Percentiles rank a stretch among this genome's conserved stretches.
Evolutionary conservation across 2,329 filamentous ascomycete species (phyloP).

Genomic region (Trichophyton rubrum): DNA sequence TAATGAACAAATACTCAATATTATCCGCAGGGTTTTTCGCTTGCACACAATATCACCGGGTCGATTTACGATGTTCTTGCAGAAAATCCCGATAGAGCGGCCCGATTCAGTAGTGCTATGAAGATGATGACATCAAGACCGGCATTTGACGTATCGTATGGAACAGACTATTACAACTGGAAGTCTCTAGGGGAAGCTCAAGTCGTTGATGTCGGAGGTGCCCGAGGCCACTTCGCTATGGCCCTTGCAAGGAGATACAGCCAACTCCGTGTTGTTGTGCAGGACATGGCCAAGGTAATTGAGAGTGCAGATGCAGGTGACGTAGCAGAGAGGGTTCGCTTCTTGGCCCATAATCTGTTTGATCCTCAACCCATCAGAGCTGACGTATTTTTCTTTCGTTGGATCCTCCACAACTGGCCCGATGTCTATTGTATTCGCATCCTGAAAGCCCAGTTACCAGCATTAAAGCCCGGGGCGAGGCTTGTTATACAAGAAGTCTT

Average conservation of each 20-base stretch:
- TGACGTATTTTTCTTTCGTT: slow-evolving; percentile 48
- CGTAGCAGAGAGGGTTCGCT: slow-evolving; percentile 19
- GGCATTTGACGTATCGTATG: neutral
- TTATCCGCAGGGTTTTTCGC: slow-evolving; percentile 16
- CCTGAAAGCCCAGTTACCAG: slow-evolving; percentile 40
- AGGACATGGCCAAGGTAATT: neutral
- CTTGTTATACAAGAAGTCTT: slow-evolving; percentile 29
- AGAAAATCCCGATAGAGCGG: slow-evolving; percentile 8
- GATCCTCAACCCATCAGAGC: slow-evolving; percentile 42
- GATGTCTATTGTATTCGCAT: slow-evolving; percentile 42
- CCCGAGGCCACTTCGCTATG: neutral
- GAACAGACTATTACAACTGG: slow-evolving; percentile 9
- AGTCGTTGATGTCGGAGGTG: slow-evolving; percentile 15
- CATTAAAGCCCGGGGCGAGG: slow-evolving; percentile 44
- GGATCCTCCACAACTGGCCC: slow-evolving; percentile 51
- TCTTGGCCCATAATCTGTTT: slow-evolving; percentile 47
- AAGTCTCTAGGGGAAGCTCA: slow-evolving; percentile 8
- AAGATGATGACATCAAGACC: neutral
- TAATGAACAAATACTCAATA: slow-evolving; percentile 19
- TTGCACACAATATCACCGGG: slow-evolving; percentile 6
- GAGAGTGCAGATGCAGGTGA: slow-evolving; percentile 8
- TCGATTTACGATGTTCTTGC: slow-evolving; percentile 10
- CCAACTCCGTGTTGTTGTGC: neutral
- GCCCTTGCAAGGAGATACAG: neutral
- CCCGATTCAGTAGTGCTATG: slow-evolving; percentile 5